phyloP scores from a whole-genome alignment of 305 asterid species.

The Rubia tinctorum region DNA sequence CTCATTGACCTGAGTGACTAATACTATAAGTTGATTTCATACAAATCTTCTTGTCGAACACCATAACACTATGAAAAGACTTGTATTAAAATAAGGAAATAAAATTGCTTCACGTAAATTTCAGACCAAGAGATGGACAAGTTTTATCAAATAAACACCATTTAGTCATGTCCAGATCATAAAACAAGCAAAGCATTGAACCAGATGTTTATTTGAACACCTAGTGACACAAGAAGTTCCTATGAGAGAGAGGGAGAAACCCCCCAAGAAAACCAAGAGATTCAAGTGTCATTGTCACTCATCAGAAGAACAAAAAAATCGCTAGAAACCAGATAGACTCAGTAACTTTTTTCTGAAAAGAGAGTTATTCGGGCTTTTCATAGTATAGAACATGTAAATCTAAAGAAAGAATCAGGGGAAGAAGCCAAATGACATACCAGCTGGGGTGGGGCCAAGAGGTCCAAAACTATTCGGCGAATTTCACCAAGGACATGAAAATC shows the following conservation, averaged over 20 bases:
- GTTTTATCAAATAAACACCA: not conserved
- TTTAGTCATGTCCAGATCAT: not conserved
- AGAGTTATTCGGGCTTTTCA: no score
- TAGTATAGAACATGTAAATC: no score
- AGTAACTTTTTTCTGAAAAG: not conserved
- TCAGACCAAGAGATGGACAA: not conserved
- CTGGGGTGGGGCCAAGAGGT: constrained; percentile 78
- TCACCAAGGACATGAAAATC: constrained; percentile 63
- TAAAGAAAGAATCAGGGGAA: constrained; percentile 13
- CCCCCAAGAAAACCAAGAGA: not conserved
- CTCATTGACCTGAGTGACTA: constrained; percentile 64
- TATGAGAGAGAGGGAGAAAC: not conserved
- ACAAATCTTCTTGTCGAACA: not conserved
- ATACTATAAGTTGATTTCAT: not conserved
- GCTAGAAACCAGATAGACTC: not conserved
- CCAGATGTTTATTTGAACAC: not conserved
- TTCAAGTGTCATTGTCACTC: not conserved
- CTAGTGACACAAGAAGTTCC: not conserved
- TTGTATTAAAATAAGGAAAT: not conserved
- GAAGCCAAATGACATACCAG: constrained; percentile 52
- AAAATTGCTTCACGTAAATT: not conserved
- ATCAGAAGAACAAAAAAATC: constrained; percentile 2
- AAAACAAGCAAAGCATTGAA: not conserved
- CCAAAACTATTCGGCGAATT: constrained; percentile 73
- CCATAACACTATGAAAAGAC: not conserved